These are phyloP conservation scores for Xylaria digitata DNA, from an alignment of 2,329 filamentous ascomycete species.

Conservation along the genomic window DNA sequence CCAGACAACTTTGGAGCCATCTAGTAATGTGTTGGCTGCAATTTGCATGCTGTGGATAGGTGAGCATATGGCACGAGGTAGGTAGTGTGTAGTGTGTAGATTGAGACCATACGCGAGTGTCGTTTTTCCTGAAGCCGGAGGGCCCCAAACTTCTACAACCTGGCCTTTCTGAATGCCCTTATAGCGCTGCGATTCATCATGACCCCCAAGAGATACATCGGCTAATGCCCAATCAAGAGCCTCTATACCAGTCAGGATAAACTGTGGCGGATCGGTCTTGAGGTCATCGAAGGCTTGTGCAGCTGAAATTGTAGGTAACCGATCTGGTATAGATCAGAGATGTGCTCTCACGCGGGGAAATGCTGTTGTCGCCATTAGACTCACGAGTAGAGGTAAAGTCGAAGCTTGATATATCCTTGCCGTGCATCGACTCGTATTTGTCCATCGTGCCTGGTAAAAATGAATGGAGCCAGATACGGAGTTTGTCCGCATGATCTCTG, in stretches of 20 bases:
- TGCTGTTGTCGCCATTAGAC: constrained; percentile 44
- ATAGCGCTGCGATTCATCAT: constrained; percentile 30
- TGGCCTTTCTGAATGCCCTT: constrained; percentile 79
- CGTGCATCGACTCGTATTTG: constrained; percentile 67
- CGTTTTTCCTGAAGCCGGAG: constrained; percentile 87
- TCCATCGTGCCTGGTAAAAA: constrained; percentile 57
- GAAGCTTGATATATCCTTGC: constrained; percentile 71
- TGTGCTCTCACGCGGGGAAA: constrained; percentile 14
- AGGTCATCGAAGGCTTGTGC: constrained; percentile 75
- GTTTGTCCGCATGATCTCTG: constrained; percentile 33
- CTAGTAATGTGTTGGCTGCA: constrained; percentile 70
- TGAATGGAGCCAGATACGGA: constrained; percentile 4
- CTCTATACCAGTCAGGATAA: constrained; percentile 67
- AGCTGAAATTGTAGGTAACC: constrained; percentile 80
- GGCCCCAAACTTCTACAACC: constrained; percentile 88
- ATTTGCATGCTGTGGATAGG: constrained; percentile 73
- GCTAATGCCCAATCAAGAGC: constrained; percentile 63
- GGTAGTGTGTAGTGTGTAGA: neutral
- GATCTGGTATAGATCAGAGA: constrained; percentile 63
- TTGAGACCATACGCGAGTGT: constrained; percentile 71
- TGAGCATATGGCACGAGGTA: constrained; percentile 17
- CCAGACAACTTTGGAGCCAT: constrained; percentile 78
- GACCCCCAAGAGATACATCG: constrained; percentile 41
- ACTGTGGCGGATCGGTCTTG: constrained; percentile 60
- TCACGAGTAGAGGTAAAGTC: constrained; percentile 64